Conservation (phyloP, 2,329 filamentous ascomycete genomes). For the Gaeumannomyces tritici region DNA sequence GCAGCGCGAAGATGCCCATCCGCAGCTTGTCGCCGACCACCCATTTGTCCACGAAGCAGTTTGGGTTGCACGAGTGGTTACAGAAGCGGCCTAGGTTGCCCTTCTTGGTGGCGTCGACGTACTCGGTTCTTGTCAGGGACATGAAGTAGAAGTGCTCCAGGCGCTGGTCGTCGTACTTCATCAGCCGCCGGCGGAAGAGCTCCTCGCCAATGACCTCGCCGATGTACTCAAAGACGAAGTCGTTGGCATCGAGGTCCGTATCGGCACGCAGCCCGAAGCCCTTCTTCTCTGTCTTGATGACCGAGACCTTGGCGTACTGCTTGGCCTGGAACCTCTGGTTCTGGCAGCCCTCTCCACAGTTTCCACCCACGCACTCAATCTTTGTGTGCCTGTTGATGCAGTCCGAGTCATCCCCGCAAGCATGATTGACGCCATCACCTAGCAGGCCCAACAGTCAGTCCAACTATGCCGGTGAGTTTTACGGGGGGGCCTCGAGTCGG, state of each 20-base stretch:
- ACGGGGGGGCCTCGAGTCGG: neutral
- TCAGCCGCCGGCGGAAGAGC: constrained; percentile 80
- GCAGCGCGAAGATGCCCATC: constrained; percentile 96
- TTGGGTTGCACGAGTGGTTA: constrained; percentile 98
- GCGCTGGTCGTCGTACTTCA: constrained; percentile 88
- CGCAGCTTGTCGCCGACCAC: constrained; percentile 93
- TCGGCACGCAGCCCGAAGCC: constrained; percentile 86
- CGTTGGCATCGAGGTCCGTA: constrained; percentile 63
- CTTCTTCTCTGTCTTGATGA: constrained; percentile 98
- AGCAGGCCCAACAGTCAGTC: constrained; percentile 7
- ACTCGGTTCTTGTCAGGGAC: constrained; percentile 93
- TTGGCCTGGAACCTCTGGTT: constrained; percentile 92
- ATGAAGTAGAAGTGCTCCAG: constrained; percentile 99
- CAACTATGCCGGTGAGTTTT: neutral
- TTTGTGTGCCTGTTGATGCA: constrained; percentile 98
- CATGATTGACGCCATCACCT: constrained; percentile 62
- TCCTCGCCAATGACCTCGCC: constrained; percentile 95
- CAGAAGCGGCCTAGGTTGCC: constrained; percentile 95
- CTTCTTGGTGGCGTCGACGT: constrained; percentile 94
- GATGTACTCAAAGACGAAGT: constrained; percentile 97
- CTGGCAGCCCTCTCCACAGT: constrained; percentile 79
- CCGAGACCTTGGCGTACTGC: constrained; percentile 82
- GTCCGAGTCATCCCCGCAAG: constrained; percentile 92
- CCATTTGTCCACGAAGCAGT: constrained; percentile 99
- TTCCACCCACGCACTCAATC: constrained; percentile 80